A percentile compares a stretch with the other conserved stretches of the same genome.
Evolutionary conservation across 768 basidiomycete genomes (phyloP).

Genomic region (Neoboletus subvelutipes): DNA sequence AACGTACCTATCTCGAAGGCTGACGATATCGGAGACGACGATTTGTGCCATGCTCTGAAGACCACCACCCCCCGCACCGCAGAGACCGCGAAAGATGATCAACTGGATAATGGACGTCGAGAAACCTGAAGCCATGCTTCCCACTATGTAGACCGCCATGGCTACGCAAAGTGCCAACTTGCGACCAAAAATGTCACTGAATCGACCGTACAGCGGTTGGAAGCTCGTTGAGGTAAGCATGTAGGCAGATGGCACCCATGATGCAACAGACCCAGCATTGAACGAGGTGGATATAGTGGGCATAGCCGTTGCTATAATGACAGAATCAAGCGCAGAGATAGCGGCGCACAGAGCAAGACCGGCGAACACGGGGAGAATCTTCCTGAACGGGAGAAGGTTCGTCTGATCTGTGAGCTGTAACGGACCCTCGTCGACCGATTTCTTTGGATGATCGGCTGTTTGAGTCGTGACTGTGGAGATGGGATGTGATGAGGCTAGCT

Average conservation of each 20-base stretch:
- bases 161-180: conserved; percentile 57
- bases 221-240: conserved; percentile 53
- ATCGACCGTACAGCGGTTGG: conserved; percentile 53
- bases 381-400: conserved; percentile 65
- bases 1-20: conserved; percentile 58
- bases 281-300: conserved; percentile 68
- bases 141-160: conserved; percentile 63
- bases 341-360: conserved; percentile 61
- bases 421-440: not conserved
- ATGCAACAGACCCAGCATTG: conserved; percentile 43
- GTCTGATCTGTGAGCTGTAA: conserved; percentile 66
- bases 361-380: conserved; percentile 60
- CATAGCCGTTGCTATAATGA: conserved; percentile 73
- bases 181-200: conserved; percentile 67
- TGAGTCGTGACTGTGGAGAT: conserved; percentile 3
- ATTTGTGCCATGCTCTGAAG: conserved; percentile 71
- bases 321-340: conserved; percentile 65
- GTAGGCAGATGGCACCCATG: conserved; percentile 75
- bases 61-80: conserved; percentile 71
- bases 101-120: conserved; percentile 63
- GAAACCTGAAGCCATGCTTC: conserved; percentile 66
- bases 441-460: not conserved
- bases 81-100: conserved; percentile 66
- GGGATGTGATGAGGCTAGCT: conserved; percentile 3
- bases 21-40: conserved; percentile 70